These are phyloP conservation scores for Alternaria sp. DNA, from an alignment of 2,329 filamentous ascomycete genomes.

Conservation along the genomic window DNA sequence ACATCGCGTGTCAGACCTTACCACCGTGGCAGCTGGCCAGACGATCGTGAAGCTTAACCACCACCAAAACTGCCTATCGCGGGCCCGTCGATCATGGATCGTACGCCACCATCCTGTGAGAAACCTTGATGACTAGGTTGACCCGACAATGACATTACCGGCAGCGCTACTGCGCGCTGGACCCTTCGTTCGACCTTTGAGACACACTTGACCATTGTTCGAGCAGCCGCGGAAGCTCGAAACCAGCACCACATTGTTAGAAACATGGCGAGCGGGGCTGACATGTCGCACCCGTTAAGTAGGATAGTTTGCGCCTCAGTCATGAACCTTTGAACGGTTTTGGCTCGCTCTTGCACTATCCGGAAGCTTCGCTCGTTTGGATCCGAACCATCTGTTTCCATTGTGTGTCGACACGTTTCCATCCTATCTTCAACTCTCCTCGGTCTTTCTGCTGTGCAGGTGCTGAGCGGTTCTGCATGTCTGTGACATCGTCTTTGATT, in stretches of 20 bases:
- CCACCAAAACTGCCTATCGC: slow-evolving; percentile 25
- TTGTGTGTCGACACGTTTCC: slow-evolving; percentile 22
- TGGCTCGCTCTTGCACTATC: slow-evolving; percentile 30
- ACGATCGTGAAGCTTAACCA: slow-evolving; percentile 46
- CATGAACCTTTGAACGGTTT: slow-evolving; percentile 41
- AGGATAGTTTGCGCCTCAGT: slow-evolving; percentile 39
- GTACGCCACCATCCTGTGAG: slow-evolving; percentile 22
- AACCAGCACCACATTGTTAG: slow-evolving; percentile 36
- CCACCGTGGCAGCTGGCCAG: slow-evolving; percentile 43
- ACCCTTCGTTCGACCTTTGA: slow-evolving; percentile 32
- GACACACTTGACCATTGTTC: slow-evolving; percentile 30
- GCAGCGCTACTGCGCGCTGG: slow-evolving; percentile 22
- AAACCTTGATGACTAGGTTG: slow-evolving; percentile 31
- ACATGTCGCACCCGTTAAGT: slow-evolving; percentile 35
- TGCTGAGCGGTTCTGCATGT: slow-evolving; percentile 47
- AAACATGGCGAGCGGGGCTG: slow-evolving; percentile 42
- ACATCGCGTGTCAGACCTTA: slow-evolving; percentile 46
- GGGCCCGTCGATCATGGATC: slow-evolving; percentile 34
- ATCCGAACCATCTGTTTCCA: slow-evolving; percentile 32
- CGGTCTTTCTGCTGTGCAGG: slow-evolving; percentile 48
- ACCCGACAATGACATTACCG: slow-evolving; percentile 37
- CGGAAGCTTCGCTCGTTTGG: slow-evolving; percentile 41
- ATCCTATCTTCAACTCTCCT: slow-evolving; percentile 35
- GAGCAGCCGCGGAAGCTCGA: slow-evolving; percentile 42
- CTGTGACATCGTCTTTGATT: slow-evolving; percentile 38